Conservation (phyloP, 1,284 basidiomycete genomes). For the Apiotrichum porosum region DNA sequence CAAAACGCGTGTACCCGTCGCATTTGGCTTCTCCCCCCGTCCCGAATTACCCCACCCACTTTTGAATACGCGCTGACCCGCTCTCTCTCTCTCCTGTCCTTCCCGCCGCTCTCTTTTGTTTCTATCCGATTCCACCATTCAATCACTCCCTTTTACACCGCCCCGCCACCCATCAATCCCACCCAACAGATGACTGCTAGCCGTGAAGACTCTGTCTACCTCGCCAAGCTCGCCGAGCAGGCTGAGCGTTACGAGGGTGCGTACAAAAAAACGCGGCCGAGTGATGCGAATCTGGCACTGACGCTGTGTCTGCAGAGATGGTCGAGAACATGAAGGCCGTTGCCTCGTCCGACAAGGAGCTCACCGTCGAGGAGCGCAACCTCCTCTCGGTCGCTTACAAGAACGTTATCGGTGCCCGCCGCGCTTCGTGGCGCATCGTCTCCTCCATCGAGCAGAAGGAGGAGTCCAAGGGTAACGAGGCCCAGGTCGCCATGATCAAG, state of each 20-base stretch:
- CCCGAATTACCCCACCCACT: too few species aligned
- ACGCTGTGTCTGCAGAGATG: conserved; percentile 65
- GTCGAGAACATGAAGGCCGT: conserved; percentile 99
- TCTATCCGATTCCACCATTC: background rate
- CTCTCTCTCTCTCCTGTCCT: background rate
- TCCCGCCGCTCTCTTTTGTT: background rate
- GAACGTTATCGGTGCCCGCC: conserved; percentile 99
- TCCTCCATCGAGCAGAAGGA: conserved; percentile 99
- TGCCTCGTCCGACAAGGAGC: conserved; percentile 92
- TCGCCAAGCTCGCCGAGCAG: conserved; percentile 98
- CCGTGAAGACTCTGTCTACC: conserved; percentile 96
- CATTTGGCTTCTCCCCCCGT: too few species aligned
- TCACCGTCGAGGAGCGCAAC: conserved; percentile 99
- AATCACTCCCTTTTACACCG: background rate
- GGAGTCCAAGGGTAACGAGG: conserved; percentile 98
- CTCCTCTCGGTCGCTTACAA: conserved; percentile 99
- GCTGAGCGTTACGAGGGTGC: conserved; percentile 95
- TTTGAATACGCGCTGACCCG: background rate
- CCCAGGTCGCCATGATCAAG: conserved; percentile 98
- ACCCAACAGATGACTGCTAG: conserved; percentile 60
- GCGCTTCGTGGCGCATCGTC: conserved; percentile 98
- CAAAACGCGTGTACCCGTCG: too few species aligned
- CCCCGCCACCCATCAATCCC: background rate
- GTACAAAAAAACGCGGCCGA: conserved; percentile 34
- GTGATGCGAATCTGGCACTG: background rate